Evolutionary conservation across 345 rosid genomes (phyloP).

Genomic region (Pugionium cornutum): DNA sequence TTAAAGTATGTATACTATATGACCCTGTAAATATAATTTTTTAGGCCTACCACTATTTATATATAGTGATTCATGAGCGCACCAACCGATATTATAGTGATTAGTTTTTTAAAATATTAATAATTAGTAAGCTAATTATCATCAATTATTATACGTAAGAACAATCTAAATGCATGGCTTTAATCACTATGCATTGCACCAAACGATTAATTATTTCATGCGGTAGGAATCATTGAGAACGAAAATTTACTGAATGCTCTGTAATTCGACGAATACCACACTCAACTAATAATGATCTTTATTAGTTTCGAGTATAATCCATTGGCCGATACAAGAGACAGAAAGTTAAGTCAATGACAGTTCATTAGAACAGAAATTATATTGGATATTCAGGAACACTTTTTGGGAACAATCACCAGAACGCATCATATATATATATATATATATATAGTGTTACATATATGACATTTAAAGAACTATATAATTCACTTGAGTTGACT

Average conservation of each 20-base stretch:
- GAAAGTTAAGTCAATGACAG: slow-evolving; percentile 2
- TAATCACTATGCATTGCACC: slow-evolving; percentile 33
- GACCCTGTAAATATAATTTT: no score
- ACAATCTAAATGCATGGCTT: slow-evolving; percentile 40
- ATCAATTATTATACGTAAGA: slow-evolving; percentile 34
- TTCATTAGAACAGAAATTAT: no score
- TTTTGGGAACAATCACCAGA: no score
- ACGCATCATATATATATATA: no score
- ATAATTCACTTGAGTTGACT: no score
- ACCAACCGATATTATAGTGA: not conserved
- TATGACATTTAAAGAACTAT: no score
- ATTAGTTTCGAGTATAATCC: slow-evolving; percentile 4
- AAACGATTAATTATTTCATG: slow-evolving; percentile 39
- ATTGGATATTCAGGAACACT: no score
- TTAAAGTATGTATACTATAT: no score
- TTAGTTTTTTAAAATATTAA: not conserved
- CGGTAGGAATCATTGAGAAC: slow-evolving; percentile 23
- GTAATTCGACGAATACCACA: slow-evolving; percentile 33
- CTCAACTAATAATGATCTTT: slow-evolving; percentile 25
- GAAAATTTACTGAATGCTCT: slow-evolving; percentile 30
- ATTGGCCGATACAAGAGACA: slow-evolving; percentile 4
- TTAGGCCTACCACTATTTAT: not conserved
- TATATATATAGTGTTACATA: no score
- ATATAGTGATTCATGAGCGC: not conserved
- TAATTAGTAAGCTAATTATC: slow-evolving; percentile 33